These are phyloP conservation scores for Pythium phragmiticola DNA, from an alignment of 352 stramenopile species.

Conservation along the genomic window DNA sequence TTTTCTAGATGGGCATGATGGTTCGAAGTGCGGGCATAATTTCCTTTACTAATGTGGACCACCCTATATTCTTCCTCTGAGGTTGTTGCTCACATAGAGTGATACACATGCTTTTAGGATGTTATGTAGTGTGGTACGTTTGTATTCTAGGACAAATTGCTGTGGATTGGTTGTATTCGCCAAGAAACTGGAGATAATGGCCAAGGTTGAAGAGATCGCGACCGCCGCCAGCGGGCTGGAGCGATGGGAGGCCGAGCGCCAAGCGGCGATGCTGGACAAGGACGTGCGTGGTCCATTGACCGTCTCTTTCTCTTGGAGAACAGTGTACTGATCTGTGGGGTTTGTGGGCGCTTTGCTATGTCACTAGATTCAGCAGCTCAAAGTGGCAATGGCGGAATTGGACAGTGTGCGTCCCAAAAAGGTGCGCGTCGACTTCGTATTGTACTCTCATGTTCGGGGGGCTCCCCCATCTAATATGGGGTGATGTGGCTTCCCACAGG, in stretches of 20 bases:
- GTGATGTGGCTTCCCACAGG: slow-evolving; percentile 22
- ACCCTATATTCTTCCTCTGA: no score
- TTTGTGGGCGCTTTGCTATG: background rate
- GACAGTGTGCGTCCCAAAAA: slow-evolving; percentile 70
- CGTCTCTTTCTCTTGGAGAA: background rate
- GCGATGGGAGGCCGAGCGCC: slow-evolving; percentile 48
- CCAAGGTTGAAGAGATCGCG: slow-evolving; percentile 35
- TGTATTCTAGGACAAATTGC: background rate
- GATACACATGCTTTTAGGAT: background rate
- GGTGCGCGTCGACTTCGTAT: slow-evolving; percentile 23
- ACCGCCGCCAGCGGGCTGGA: slow-evolving; percentile 20
- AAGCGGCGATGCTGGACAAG: slow-evolving; percentile 40
- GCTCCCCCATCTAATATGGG: background rate
- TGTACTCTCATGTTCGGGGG: background rate
- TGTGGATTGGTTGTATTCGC: background rate
- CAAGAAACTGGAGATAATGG: slow-evolving; percentile 24
- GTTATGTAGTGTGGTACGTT: background rate
- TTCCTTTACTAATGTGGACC: no score
- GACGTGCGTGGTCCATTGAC: slow-evolving; percentile 25
- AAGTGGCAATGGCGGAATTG: slow-evolving; percentile 72
- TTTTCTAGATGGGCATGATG: background rate
- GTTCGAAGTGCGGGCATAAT: background rate
- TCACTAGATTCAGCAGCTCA: slow-evolving; percentile 70
- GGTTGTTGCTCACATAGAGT: background rate
- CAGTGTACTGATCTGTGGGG: background rate